Percentiles rank a stretch among this genome's conserved stretches.
Evolutionary conservation across 768 basidiomycete genomes (phyloP).

Genomic region (Amanita polypyramis): DNA sequence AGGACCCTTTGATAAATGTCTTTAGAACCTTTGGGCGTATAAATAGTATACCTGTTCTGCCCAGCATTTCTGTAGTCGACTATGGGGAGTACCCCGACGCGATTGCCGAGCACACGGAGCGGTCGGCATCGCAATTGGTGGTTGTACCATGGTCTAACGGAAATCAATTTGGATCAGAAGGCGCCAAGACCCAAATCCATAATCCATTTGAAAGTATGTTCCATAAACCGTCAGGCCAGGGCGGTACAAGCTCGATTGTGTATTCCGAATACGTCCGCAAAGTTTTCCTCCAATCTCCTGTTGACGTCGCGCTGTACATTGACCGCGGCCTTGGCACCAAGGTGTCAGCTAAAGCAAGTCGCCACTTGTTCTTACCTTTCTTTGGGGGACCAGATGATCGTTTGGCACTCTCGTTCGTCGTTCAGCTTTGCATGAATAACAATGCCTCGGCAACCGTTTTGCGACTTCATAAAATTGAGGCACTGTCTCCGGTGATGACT

Average conservation of each 20-base stretch:
- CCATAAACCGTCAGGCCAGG: slow-evolving; percentile 35
- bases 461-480: slow-evolving; percentile 40
- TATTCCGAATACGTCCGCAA: slow-evolving; percentile 82
- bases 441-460: slow-evolving; percentile 66
- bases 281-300: slow-evolving; percentile 61
- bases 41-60: slow-evolving; percentile 52
- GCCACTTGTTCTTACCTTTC: slow-evolving; percentile 81
- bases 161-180: slow-evolving; percentile 14
- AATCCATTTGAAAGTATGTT: slow-evolving; percentile 81
- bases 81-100: slow-evolving; percentile 60
- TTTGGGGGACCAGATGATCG: slow-evolving; percentile 94
- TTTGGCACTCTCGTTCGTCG: slow-evolving; percentile 67
- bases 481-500: slow-evolving; percentile 6
- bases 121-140: slow-evolving; percentile 58
- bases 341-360: slow-evolving; percentile 17
- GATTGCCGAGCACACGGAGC: slow-evolving; percentile 50
- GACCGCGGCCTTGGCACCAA: slow-evolving; percentile 47
- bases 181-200: slow-evolving; percentile 18
- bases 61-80: slow-evolving; percentile 68
- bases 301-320: slow-evolving; percentile 79
- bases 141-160: slow-evolving; percentile 77
- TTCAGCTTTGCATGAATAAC: slow-evolving; percentile 62
- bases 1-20: slow-evolving; percentile 63
- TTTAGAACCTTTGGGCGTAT: slow-evolving; percentile 73
- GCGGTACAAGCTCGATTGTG: slow-evolving; percentile 41